Conservation (phyloP, 1,284 basidiomycete species). For the Rhodotorula sp. region DNA sequence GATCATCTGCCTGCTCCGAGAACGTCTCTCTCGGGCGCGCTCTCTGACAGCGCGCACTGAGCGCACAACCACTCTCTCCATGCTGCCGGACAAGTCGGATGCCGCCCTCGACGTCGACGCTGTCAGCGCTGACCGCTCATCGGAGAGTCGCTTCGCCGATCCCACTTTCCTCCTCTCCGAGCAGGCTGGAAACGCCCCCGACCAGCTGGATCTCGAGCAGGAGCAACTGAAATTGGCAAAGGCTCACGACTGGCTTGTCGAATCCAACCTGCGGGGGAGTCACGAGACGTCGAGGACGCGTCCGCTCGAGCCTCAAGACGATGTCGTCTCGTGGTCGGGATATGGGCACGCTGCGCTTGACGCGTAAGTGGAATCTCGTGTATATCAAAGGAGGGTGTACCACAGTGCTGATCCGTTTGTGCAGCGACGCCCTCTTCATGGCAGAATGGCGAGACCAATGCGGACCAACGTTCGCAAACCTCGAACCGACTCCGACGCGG, state of each 20-base stretch:
- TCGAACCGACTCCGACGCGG: background rate
- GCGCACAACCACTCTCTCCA: too few relatives aligned
- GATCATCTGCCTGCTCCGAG: too few relatives aligned
- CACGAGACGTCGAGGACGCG: background rate
- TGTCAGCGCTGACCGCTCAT: too few relatives aligned
- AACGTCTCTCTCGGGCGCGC: too few relatives aligned
- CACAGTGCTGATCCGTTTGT: background rate
- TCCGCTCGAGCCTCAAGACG: constrained; percentile 15
- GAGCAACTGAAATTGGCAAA: background rate
- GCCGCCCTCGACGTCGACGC: too few relatives aligned
- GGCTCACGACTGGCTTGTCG: background rate
- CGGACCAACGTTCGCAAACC: background rate
- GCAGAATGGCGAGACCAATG: background rate
- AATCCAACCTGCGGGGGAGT: background rate
- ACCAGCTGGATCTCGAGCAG: background rate
- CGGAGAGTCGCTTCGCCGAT: too few relatives aligned
- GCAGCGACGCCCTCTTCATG: constrained; percentile 3
- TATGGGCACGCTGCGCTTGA: background rate
- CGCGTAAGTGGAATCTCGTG: background rate
- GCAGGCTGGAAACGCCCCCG: background rate
- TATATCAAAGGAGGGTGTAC: background rate
- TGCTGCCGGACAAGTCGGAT: too few relatives aligned
- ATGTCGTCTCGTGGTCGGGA: constrained; percentile 27
- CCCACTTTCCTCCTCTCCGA: too few relatives aligned
- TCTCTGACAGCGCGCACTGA: too few relatives aligned